These are phyloP conservation scores for Apiospora koreana DNA, from an alignment of 2,329 filamentous ascomycete species.

Conservation along the genomic window DNA sequence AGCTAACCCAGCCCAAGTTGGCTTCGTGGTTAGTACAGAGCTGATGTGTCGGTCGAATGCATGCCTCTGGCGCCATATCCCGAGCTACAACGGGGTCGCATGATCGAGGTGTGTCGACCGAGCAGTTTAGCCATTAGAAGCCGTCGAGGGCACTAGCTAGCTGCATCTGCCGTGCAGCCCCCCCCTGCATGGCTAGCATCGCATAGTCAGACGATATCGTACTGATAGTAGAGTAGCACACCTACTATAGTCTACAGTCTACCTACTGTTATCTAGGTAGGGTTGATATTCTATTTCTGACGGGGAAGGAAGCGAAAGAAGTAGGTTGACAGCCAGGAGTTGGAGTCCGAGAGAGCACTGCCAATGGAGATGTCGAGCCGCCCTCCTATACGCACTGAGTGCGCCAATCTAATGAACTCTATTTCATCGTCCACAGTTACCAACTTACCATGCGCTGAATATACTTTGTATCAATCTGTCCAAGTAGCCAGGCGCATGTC, in stretches of 20 bases:
- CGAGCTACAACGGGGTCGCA: not conserved
- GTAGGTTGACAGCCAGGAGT: not conserved
- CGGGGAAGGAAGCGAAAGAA: not conserved
- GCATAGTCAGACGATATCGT: slow-evolving; percentile 5
- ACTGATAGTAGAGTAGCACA: not conserved
- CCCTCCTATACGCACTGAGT: not conserved
- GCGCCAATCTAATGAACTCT: not conserved
- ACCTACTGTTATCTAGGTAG: not conserved
- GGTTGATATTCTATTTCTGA: not conserved
- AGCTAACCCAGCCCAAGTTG: not conserved
- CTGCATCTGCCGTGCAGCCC: not conserved
- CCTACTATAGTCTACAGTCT: no score
- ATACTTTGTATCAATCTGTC: not conserved
- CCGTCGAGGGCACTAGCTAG: not conserved
- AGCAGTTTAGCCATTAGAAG: not conserved
- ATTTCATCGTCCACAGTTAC: not conserved
- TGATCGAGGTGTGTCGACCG: not conserved
- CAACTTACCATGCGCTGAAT: not conserved
- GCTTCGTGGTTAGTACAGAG: not conserved
- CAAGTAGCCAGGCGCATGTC: not conserved
- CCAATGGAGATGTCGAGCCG: not conserved
- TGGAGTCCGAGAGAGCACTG: not conserved
- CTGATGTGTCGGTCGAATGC: not conserved
- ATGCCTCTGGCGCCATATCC: not conserved
- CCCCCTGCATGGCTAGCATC: not conserved